Conservation (phyloP, 371 early-diverging fungal genomes). For the Mortierella sp. region DNA sequence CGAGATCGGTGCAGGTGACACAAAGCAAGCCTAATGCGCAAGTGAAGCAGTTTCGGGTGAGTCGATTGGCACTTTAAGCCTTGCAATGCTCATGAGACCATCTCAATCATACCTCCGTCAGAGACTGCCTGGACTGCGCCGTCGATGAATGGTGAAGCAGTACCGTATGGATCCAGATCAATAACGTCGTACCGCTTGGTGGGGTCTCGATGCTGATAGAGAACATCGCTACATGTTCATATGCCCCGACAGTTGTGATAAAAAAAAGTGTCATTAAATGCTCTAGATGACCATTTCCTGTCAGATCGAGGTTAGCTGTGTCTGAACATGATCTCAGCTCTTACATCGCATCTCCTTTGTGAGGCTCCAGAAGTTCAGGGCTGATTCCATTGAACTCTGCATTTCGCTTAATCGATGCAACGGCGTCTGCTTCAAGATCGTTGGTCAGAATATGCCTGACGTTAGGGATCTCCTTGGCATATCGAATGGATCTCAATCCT, state of each 20-base stretch:
- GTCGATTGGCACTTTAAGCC: neutral
- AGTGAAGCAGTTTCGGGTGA: neutral
- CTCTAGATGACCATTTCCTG: too few species aligned
- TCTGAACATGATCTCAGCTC: neutral
- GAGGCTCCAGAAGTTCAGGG: conserved; percentile 79
- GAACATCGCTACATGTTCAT: conserved; percentile 80
- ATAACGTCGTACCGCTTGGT: conserved; percentile 81
- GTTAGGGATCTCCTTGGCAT: conserved; percentile 93
- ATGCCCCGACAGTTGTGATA: too few species aligned
- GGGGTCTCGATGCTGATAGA: conserved; percentile 80
- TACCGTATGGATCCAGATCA: conserved; percentile 99
- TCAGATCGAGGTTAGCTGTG: too few species aligned
- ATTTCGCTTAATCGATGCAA: conserved; percentile 92
- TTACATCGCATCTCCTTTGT: conserved; percentile 86
- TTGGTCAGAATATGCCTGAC: conserved; percentile 92
- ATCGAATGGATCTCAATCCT: conserved; percentile 98
- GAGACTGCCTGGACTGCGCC: conserved; percentile 94
- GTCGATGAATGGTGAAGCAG: conserved; percentile 97
- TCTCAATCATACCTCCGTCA: conserved; percentile 79
- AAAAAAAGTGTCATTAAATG: too few species aligned
- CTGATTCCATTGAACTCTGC: conserved; percentile 83
- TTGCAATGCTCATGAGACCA: too few species aligned
- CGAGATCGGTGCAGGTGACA: conserved; percentile 99
- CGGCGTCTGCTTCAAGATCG: conserved; percentile 93
- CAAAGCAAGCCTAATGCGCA: conserved; percentile 82